phyloP scores from a whole-genome alignment of 306 rosid species.

The Trifolium repens region DNA sequence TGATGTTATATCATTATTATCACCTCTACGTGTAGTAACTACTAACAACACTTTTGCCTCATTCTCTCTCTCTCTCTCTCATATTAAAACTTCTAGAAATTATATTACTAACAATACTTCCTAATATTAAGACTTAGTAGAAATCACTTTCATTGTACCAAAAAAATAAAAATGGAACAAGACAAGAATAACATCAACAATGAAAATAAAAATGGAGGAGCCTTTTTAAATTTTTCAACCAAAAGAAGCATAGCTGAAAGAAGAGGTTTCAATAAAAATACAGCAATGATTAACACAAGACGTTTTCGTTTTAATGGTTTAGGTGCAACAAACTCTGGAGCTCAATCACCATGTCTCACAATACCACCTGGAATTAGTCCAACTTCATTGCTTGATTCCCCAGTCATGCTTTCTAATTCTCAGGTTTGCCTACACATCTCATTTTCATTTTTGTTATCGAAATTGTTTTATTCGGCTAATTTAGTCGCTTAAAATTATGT shows the following conservation, averaged over 20 bases:
- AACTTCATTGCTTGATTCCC: conserved; percentile 74
- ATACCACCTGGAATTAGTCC: conserved; percentile 79
- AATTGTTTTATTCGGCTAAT: neutral
- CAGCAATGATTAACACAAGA: conserved; percentile 56
- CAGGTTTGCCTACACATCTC: conserved; percentile 46
- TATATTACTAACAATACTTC: neutral
- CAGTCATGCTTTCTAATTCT: conserved; percentile 73
- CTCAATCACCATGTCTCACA: conserved; percentile 62
- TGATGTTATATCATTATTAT: neutral
- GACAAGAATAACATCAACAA: neutral
- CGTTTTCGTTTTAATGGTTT: conserved; percentile 30
- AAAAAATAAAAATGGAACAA: conserved; percentile 8
- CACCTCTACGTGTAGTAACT: conserved; percentile 19
- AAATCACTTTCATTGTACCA: neutral
- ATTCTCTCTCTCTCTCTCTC: too few species aligned
- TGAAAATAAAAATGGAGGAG: neutral
- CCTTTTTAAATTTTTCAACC: neutral
- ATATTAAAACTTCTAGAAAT: too few species aligned
- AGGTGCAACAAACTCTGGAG: conserved; percentile 31
- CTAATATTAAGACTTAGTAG: neutral
- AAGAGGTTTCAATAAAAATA: conserved; percentile 63
- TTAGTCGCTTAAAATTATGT: neutral
- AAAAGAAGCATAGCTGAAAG: conserved; percentile 67
- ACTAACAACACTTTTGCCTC: neutral
- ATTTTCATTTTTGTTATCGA: neutral